Percentiles rank a stretch among this genome's conserved stretches.
Conservation (phyloP, 1,284 basidiomycete genomes). For the Rugosomyces carneus region DNA sequence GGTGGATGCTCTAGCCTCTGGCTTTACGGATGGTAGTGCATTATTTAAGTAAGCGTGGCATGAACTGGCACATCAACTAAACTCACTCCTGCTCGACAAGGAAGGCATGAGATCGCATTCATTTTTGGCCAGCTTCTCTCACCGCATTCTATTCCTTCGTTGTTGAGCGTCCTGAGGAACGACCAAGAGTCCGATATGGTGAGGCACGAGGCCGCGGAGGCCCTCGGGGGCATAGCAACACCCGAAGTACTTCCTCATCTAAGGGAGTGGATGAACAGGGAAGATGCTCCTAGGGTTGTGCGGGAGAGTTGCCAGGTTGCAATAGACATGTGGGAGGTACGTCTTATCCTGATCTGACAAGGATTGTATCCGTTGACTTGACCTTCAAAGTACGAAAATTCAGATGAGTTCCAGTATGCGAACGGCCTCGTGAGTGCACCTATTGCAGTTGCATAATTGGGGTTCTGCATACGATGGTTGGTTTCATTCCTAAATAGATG, state of each 20-base stretch:
- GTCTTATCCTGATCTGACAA: constrained; percentile 17
- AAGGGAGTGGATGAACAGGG: constrained; percentile 76
- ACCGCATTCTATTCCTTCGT: constrained; percentile 80
- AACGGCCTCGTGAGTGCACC: constrained; percentile 29
- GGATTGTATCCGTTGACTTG: neutral
- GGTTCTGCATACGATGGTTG: neutral
- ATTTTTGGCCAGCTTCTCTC: constrained; percentile 96
- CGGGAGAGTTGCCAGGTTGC: constrained; percentile 96
- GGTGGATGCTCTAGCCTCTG: constrained; percentile 86
- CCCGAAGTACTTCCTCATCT: constrained; percentile 86
- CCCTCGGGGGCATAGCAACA: constrained; percentile 92
- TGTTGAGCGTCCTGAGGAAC: constrained; percentile 76
- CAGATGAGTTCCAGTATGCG: constrained; percentile 82
- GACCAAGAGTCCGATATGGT: constrained; percentile 91
- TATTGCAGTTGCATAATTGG: constrained; percentile 5
- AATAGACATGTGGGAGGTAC: constrained; percentile 94
- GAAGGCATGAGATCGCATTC: constrained; percentile 94
- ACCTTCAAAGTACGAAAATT: constrained; percentile 74
- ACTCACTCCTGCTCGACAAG: constrained; percentile 5
- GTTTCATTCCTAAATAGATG: too few relatives aligned
- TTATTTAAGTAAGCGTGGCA: constrained; percentile 73
- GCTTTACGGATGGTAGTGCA: constrained; percentile 82
- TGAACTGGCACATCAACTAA: neutral
- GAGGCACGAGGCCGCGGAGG: constrained; percentile 97
- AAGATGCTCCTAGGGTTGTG: constrained; percentile 84